Conservation (phyloP, 164 flowering plant genomes). For the Umbellularia californica region DNA sequence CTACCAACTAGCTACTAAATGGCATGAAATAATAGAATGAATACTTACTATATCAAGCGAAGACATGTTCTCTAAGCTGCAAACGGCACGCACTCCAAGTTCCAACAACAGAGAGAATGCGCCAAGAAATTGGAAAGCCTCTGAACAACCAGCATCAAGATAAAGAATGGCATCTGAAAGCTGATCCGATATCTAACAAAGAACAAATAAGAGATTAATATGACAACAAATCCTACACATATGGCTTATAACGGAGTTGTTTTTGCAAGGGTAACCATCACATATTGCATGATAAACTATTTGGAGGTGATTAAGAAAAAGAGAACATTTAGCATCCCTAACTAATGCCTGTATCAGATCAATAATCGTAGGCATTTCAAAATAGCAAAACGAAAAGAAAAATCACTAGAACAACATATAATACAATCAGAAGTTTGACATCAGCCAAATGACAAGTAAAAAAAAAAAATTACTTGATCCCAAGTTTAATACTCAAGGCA, state of each 20-base stretch:
- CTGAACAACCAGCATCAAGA: conserved; percentile 89
- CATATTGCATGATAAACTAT: not conserved
- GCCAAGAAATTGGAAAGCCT: conserved; percentile 82
- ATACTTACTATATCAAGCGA: conserved; percentile 62
- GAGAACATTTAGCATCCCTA: not conserved
- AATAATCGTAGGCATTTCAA: not conserved
- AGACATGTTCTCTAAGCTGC: conserved; percentile 74
- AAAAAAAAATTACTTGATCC: not conserved
- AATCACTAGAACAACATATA: not conserved
- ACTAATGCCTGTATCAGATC: not conserved
- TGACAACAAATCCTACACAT: not conserved
- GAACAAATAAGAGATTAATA: conserved; percentile 5
- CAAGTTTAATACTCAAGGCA: not conserved
- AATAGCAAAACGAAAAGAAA: not conserved
- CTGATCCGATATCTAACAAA: conserved; percentile 65
- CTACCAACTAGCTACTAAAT: not conserved
- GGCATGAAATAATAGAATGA: not conserved
- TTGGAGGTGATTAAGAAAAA: not conserved
- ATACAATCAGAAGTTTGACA: not conserved
- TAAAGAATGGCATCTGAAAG: conserved; percentile 65
- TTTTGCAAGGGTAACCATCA: not conserved
- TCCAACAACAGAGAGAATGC: conserved; percentile 68
- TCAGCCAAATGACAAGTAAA: not conserved
- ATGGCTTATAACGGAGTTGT: not conserved
- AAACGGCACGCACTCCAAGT: conserved; percentile 70